Percentiles rank a stretch among this genome's conserved stretches.
phyloP scores from a whole-genome alignment of 129 eudicot genomes.

The Apium graveolens region DNA sequence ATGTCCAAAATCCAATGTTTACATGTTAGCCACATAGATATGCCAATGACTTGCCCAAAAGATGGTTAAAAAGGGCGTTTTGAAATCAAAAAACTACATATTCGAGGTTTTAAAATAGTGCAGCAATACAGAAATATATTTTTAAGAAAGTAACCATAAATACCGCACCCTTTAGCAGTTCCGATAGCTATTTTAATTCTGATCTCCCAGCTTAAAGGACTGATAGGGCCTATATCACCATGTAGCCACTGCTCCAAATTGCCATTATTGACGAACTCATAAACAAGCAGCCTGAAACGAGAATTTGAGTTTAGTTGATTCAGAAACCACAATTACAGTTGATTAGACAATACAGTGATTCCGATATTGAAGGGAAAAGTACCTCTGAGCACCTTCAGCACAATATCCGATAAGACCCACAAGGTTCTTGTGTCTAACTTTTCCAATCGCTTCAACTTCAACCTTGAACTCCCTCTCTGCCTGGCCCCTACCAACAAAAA shows the following conservation, averaged over 20 bases:
- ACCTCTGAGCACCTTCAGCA: conserved; percentile 84
- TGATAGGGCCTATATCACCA: conserved; percentile 78
- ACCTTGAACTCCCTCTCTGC: conserved; percentile 95
- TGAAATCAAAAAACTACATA: neutral
- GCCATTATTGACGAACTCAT: conserved; percentile 89
- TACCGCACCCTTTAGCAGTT: conserved; percentile 82
- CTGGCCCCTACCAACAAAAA: conserved; percentile 61
- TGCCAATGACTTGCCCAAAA: neutral
- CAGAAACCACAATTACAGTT: neutral
- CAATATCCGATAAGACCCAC: conserved; percentile 88
- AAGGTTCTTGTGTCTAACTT: conserved; percentile 93
- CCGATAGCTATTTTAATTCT: conserved; percentile 84
- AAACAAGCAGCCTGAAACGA: conserved; percentile 71
- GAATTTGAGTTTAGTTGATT: neutral
- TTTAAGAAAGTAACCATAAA: neutral
- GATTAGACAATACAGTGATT: neutral
- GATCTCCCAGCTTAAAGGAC: conserved; percentile 83
- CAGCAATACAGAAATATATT: neutral
- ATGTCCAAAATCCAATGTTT: neutral
- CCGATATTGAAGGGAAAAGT: conserved; percentile 8
- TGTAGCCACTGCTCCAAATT: conserved; percentile 98
- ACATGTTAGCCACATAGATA: neutral
- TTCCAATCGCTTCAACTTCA: conserved; percentile 99
- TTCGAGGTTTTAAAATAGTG: neutral
- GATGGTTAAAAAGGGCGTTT: neutral